Evolutionary conservation across 495 filamentous ascomycete species (phyloP).

Genomic region (Aspergillus homomorphus): DNA sequence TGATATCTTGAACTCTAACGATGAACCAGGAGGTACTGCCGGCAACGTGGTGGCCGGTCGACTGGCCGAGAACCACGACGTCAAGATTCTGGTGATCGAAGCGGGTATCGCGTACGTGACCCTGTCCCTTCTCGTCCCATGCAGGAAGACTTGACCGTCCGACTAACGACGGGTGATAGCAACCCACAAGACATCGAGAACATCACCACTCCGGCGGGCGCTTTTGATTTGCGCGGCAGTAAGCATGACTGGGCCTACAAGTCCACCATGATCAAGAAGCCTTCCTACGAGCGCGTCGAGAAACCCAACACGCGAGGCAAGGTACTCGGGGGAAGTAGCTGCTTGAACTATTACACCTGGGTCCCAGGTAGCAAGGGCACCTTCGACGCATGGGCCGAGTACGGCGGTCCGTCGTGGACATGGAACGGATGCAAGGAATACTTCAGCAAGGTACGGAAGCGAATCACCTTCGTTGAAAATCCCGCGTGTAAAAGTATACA

Average conservation of each 20-base stretch:
- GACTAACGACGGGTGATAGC: not conserved
- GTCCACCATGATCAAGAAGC: slow-evolving; percentile 51
- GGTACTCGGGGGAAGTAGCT: slow-evolving; percentile 44
- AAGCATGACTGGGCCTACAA: slow-evolving; percentile 54
- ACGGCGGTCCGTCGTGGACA: slow-evolving; percentile 49
- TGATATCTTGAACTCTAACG: not conserved
- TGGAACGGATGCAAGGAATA: slow-evolving; percentile 45
- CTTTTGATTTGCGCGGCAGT: slow-evolving; percentile 29
- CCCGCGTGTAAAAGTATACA: too few relatives aligned
- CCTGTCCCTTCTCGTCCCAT: slow-evolving; percentile 21
- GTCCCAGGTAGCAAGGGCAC: slow-evolving; percentile 44
- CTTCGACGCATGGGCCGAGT: slow-evolving; percentile 50
- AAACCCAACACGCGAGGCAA: slow-evolving; percentile 53
- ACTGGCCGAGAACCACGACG: slow-evolving; percentile 48
- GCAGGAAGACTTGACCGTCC: slow-evolving; percentile 16
- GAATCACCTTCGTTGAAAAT: not conserved
- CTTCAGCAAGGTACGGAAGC: slow-evolving; percentile 35
- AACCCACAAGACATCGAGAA: slow-evolving; percentile 29
- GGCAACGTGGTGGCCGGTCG: slow-evolving; percentile 52
- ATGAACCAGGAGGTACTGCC: slow-evolving; percentile 38
- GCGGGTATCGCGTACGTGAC: slow-evolving; percentile 51
- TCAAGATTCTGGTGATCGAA: slow-evolving; percentile 53
- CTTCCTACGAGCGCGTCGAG: slow-evolving; percentile 54
- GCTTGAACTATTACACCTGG: slow-evolving; percentile 51
- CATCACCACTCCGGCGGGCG: slow-evolving; percentile 36